Evolutionary conservation across 768 basidiomycete species (phyloP).

Genomic region (Kwoniella sp.): DNA sequence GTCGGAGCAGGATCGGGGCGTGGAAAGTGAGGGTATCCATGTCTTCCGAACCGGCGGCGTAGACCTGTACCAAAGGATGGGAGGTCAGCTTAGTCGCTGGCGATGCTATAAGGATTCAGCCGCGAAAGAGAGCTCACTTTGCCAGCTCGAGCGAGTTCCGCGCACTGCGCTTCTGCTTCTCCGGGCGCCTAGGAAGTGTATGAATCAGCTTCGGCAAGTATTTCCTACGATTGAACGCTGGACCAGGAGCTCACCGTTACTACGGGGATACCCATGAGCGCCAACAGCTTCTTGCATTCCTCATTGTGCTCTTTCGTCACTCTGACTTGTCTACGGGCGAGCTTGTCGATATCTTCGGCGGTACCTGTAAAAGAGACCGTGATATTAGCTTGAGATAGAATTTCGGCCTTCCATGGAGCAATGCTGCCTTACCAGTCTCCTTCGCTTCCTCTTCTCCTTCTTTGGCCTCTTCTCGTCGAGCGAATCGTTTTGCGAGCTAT

Average conservation of each 20-base stretch:
- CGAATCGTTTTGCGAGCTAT: constrained; percentile 95
- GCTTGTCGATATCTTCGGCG: constrained; percentile 85
- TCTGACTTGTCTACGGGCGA: constrained; percentile 85
- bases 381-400: constrained; percentile 1
- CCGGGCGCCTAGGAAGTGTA: constrained; percentile 76
- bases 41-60: constrained; percentile 96
- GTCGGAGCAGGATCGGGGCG: constrained; percentile 86
- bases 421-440: constrained; percentile 69
- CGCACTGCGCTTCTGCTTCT: constrained; percentile 98
- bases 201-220: background rate
- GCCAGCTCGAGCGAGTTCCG: constrained; percentile 93
- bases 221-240: constrained; percentile 1
- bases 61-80: constrained; percentile 66
- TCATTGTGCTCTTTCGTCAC: constrained; percentile 96
- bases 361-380: constrained; percentile 65
- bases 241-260: constrained; percentile 64
- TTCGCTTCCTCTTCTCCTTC: constrained; percentile 95
- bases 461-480: constrained; percentile 85
- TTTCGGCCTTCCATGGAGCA: too few species aligned
- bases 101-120: background rate
- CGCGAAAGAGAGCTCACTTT: constrained; percentile 62
- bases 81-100: background rate
- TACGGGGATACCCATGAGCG: constrained; percentile 95
- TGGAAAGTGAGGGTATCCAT: constrained; percentile 99
- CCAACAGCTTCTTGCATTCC: constrained; percentile 82